These are phyloP conservation scores for Schizonepeta tenuifolia DNA, from an alignment of 257 asterid genomes.

Conservation along the genomic window DNA sequence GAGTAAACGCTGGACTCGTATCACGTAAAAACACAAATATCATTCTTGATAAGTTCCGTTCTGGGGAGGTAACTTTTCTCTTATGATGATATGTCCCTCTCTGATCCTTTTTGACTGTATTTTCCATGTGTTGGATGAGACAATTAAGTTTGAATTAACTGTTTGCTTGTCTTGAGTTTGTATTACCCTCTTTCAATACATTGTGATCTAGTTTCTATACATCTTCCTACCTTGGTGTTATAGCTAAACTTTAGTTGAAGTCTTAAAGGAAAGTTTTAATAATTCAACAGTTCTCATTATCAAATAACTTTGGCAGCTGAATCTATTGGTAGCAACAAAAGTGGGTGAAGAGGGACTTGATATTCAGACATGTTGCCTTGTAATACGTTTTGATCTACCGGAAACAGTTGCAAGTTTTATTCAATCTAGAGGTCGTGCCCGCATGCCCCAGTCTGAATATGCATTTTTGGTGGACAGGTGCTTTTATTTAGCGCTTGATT, in stretches of 20 bases:
- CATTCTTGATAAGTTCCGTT: constrained; percentile 84
- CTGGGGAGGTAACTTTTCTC: constrained; percentile 80
- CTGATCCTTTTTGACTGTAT: constrained; percentile 18
- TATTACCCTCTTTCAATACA: constrained; percentile 19
- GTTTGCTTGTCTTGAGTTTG: constrained; percentile 22
- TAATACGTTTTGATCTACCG: constrained; percentile 98
- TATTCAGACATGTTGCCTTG: constrained; percentile 99
- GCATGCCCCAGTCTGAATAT: constrained; percentile 96
- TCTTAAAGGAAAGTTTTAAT: background rate
- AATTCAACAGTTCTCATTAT: constrained; percentile 25
- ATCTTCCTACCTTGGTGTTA: constrained; percentile 16
- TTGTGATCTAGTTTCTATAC: constrained; percentile 7
- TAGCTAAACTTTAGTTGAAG: background rate
- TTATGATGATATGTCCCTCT: constrained; percentile 2
- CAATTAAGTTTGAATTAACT: background rate
- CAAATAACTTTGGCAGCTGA: constrained; percentile 63
- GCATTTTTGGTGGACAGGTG: constrained; percentile 94
- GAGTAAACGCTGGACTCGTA: constrained; percentile 77
- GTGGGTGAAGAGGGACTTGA: constrained; percentile 99
- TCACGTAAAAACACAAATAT: constrained; percentile 65
- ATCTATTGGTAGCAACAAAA: constrained; percentile 94
- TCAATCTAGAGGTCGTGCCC: constrained; percentile 98
- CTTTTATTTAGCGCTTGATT: constrained; percentile 32
- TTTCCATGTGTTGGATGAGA: background rate
- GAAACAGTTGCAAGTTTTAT: constrained; percentile 97